Base-by-base conservation (phyloP, 805 yeast species). In the Candida sonorensis region DNA sequence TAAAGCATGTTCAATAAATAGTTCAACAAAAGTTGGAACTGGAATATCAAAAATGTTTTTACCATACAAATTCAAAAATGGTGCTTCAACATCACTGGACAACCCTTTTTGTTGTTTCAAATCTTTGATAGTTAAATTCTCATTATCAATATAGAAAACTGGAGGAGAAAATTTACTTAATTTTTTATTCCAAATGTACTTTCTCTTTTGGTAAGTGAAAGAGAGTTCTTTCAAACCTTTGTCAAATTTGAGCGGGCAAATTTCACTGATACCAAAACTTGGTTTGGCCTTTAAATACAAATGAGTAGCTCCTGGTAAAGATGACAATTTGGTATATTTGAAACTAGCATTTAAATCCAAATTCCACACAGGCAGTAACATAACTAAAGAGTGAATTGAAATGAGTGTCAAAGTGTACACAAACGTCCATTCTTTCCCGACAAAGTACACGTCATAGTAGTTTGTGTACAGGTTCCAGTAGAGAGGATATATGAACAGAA, bases 301-400 rank as follows among this genome's bases (percentile, higher is more conserved):
- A 43, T 79, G 77, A 31, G 79, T 57, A 7, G 97, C 96, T 33
- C 75, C 75, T 19, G 55, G 60, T 26, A 86, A 61, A 11, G 66
- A 44, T 4, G 62, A 37, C 13, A 77, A 87, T 19, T 59, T 47
- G 7, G 23, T 7, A 49, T 82, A 86, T 51, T 87, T 83, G 62
- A 90, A 86, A 4, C 58, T 56, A 22, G 84, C 72, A 38, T 75
- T 72, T 33, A 90, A 60, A 30, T 73, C 68, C 38, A 87, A 70
- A 53, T 78, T 86, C 98, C 98, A 90, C 50, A 81, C 81, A n/a
- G 97, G 96, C 74, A 86, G 73, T 55, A 90, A 72, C 80, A 87
- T 71, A 36, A 90, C 64, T 53, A 90, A 64, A 27, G 78, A 62
- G 53, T 90, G 94, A 37, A 81, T 39, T 2, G 95, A 75, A 23